Evolutionary conservation across 441 rosid species (phyloP).

Genomic region (Syzygium syzygioides): DNA sequence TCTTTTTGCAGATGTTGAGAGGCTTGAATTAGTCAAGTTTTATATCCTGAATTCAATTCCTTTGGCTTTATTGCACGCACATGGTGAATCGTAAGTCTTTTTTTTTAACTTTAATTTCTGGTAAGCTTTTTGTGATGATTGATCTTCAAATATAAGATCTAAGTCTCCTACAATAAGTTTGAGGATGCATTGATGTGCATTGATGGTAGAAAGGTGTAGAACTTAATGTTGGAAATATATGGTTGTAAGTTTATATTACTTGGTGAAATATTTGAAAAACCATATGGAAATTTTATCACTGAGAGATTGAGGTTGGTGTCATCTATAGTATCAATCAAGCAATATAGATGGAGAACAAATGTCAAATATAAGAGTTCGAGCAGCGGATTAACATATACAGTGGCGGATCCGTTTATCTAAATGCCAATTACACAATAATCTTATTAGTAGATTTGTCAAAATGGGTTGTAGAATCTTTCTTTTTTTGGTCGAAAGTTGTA

Average conservation of each 20-base stretch:
- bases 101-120: background rate
- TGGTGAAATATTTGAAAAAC: background rate
- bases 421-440: background rate
- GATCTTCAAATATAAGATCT: background rate
- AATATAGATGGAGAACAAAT: background rate
- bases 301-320: background rate
- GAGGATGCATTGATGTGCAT: background rate
- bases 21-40: background rate
- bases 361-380: background rate
- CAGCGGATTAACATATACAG: background rate
- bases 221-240: background rate
- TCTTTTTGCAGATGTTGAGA: background rate
- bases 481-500: no score
- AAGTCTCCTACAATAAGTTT: background rate
- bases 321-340: background rate
- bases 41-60: background rate
- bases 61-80: background rate
- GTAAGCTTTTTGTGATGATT: background rate
- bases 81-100: background rate
- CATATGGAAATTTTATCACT: background rate
- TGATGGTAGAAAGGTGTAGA: background rate
- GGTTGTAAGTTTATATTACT: background rate
- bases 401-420: background rate
- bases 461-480: no score
- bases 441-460: background rate